Evolutionary conservation across 2,329 filamentous ascomycete genomes (phyloP), one percentile per base, ranked within the genome.

Genomic region (Furcasterigmium furcatum): DNA sequence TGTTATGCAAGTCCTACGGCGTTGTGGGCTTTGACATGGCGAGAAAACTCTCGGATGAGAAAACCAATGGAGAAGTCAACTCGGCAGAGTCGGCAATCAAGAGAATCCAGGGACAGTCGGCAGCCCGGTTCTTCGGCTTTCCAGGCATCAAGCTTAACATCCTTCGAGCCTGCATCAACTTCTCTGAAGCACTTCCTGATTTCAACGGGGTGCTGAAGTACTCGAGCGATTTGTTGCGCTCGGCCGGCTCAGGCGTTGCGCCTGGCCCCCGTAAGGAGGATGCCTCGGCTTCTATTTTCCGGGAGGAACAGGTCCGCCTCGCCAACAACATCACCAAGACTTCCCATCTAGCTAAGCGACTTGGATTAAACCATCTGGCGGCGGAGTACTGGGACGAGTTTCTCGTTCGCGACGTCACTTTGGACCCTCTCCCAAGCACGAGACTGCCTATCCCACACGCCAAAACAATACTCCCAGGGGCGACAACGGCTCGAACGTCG

Each of bases 331-430:
- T 99, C 48, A 82, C 85, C 29, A 87, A 92, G 51, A 96, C 91
- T 1, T 82, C 91, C 24, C 80, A 76, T 25, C 80, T 94, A n/a
- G 85, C 88, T 1, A 80, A 80, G 49, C 84, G 87, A 48, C 67
- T 96, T 21, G 91, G 91, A 1, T 69, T 91, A 22, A 71, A 77
- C 5, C 69, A 85, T 46, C 66, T 92, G 35, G 77, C 83, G 43
- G 91, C 90, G 6, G 87, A 94, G 55, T 99, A 96, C 61, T 99
- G 94, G 94, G 94, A 99, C 62, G 90, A 96, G 58, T 97, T 97
- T 56, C 73, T 99, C 9, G 78, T 99, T 39, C 84, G 94, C 41
- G 83, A 83, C 51, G 72, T 95, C 55, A 80, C 84, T 45, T 71
- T 95, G 36, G 80, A 91, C 42, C 73, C 86, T 20, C 64, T 81